Conservation (phyloP, 2,329 filamentous ascomycete genomes). For the Corniculantispora saksenae region DNA sequence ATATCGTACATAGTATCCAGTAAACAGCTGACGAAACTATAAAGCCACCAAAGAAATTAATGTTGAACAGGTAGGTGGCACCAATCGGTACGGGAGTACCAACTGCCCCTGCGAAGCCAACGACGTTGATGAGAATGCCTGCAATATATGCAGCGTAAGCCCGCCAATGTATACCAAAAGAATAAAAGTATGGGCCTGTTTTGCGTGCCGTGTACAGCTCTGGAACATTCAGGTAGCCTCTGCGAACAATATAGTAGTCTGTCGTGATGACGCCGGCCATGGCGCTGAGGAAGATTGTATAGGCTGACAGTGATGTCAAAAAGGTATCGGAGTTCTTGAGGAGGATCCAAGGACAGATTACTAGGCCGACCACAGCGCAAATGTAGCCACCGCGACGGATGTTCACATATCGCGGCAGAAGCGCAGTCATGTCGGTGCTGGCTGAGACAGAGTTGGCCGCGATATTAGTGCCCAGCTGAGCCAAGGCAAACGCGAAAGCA, state of each 20-base stretch:
- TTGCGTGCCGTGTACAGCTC: constrained; percentile 75
- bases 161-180: constrained; percentile 75
- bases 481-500: constrained; percentile 69
- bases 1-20: constrained; percentile 67
- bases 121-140: constrained; percentile 86
- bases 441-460: constrained; percentile 84
- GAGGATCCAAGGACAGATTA: constrained; percentile 85
- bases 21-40: constrained; percentile 68
- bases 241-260: constrained; percentile 86
- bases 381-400: constrained; percentile 88
- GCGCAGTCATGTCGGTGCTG: constrained; percentile 78
- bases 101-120: constrained; percentile 83
- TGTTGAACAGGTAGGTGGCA: constrained; percentile 81
- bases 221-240: constrained; percentile 76
- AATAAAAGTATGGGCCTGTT: constrained; percentile 71
- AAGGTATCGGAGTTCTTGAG: constrained; percentile 77
- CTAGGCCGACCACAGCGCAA: constrained; percentile 75
- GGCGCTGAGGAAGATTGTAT: constrained; percentile 87
- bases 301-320: constrained; percentile 87
- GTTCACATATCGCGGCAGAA: constrained; percentile 78
- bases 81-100: constrained; percentile 72
- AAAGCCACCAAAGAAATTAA: constrained; percentile 90
- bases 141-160: constrained; percentile 80
- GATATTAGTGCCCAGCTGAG: constrained; percentile 87
- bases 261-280: constrained; percentile 88